Percentiles rank a stretch among this genome's conserved stretches.
Evolutionary conservation across 768 basidiomycete species (phyloP).

Genomic region (Amyloporia xantha): DNA sequence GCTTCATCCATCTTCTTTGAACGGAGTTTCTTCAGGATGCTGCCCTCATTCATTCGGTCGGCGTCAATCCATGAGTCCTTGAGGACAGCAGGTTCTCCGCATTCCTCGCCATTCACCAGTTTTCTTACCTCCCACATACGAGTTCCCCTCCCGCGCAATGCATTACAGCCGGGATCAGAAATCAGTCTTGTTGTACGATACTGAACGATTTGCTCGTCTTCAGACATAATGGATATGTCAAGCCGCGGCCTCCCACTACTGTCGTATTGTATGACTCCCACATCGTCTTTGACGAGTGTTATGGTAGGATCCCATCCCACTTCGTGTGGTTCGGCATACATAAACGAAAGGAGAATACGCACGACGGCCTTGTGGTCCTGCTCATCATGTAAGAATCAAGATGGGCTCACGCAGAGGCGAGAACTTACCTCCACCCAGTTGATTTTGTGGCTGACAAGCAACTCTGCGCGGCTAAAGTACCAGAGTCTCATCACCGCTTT

Average conservation of each 20-base stretch:
- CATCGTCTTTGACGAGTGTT: neutral
- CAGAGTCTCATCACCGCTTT: constrained; percentile 22
- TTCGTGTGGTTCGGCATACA: neutral
- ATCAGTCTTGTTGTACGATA: constrained; percentile 5
- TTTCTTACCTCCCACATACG: constrained; percentile 13
- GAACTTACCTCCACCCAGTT: constrained; percentile 12
- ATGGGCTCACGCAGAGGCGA: neutral
- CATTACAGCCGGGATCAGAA: constrained; percentile 1
- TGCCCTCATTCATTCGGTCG: constrained; percentile 2
- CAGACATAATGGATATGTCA: neutral
- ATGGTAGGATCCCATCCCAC: neutral
- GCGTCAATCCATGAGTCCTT: constrained; percentile 13
- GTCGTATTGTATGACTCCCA: neutral
- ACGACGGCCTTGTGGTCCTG: neutral
- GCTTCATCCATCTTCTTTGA: no score
- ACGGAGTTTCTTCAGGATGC: no score
- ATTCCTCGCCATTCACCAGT: neutral
- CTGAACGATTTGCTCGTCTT: neutral
- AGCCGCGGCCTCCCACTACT: neutral
- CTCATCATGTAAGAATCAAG: neutral
- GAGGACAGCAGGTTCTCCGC: constrained; percentile 1
- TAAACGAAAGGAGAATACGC: neutral
- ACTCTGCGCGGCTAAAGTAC: constrained; percentile 18
- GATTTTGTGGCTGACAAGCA: constrained; percentile 14
- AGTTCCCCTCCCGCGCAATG: constrained; percentile 7